Evolutionary conservation across 164 flowering plant species (phyloP).

Genomic region (Aristolochia californica): DNA sequence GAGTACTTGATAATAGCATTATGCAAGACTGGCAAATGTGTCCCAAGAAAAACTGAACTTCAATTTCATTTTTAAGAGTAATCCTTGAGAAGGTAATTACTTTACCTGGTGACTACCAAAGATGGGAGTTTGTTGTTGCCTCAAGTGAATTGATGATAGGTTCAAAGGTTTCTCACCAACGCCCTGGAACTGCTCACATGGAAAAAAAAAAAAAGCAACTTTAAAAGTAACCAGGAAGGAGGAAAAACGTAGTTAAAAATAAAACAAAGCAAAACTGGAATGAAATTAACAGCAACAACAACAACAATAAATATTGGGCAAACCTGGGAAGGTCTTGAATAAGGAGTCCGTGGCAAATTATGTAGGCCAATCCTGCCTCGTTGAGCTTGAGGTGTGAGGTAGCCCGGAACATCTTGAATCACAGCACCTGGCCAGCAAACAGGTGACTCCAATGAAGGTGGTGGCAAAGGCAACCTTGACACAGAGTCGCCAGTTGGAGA

Average conservation of each 20-base stretch:
- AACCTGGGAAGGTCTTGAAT: slow-evolving; percentile 32
- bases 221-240: too few species aligned
- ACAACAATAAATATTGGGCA: too few species aligned
- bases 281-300: too few species aligned
- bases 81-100: background rate
- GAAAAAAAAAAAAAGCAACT: too few species aligned
- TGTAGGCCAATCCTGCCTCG: slow-evolving; percentile 49
- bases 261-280: too few species aligned
- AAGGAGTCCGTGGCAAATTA: slow-evolving; percentile 68
- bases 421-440: slow-evolving; percentile 80
- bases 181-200: slow-evolving; percentile 23
- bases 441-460: slow-evolving; percentile 44
- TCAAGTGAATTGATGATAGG: slow-evolving; percentile 22
- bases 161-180: slow-evolving; percentile 19
- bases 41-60: too few species aligned
- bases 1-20: too few species aligned
- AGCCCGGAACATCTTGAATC: slow-evolving; percentile 39
- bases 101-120: slow-evolving; percentile 21
- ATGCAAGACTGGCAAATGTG: too few species aligned
- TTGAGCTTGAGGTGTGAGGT: slow-evolving; percentile 56
- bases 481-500: slow-evolving; percentile 20
- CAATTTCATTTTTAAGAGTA: too few species aligned
- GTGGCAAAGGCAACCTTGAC: slow-evolving; percentile 23
- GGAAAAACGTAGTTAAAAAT: too few species aligned
- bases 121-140: slow-evolving; percentile 28